phyloP scores from a whole-genome alignment of 1,284 basidiomycete species.

The Trichosporon sp. region DNA sequence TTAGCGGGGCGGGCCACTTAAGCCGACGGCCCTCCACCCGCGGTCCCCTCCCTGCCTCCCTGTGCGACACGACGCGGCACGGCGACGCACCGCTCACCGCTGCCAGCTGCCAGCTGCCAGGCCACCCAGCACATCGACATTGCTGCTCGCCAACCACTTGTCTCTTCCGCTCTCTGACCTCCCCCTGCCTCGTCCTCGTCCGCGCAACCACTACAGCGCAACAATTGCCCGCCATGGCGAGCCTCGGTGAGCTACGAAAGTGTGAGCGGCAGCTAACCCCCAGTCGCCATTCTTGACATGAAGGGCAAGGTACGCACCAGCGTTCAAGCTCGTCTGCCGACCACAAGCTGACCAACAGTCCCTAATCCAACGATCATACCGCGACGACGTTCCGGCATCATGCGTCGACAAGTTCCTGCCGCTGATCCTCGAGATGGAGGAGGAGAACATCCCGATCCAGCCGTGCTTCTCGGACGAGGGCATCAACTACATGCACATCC shows the following conservation, averaged over 20 bases:
- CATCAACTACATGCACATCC: conserved; percentile 97
- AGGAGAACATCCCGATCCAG: conserved; percentile 88
- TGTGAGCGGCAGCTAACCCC: background rate
- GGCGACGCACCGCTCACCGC: background rate
- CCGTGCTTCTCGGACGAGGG: conserved; percentile 93
- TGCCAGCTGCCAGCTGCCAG: too few relatives aligned
- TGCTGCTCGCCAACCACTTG: too few relatives aligned
- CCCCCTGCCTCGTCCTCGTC: background rate
- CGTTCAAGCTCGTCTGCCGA: background rate
- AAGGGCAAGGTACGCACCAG: conserved; percentile 64
- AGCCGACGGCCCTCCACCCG: background rate
- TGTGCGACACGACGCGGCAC: background rate
- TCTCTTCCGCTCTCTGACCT: background rate
- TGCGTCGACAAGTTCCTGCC: conserved; percentile 93
- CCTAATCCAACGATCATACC: conserved; percentile 94
- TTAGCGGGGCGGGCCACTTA: background rate
- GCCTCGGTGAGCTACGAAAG: conserved; percentile 27
- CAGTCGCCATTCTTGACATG: conserved; percentile 90
- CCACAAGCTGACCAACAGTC: conserved; percentile 55
- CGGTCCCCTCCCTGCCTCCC: background rate
- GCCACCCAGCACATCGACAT: too few relatives aligned
- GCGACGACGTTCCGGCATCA: conserved; percentile 87
- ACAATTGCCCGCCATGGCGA: conserved; percentile 30
- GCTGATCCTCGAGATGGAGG: conserved; percentile 91
- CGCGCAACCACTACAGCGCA: background rate